Conservation (phyloP, 192 early-diverging fungal species). For the Linnemannia zychae region DNA sequence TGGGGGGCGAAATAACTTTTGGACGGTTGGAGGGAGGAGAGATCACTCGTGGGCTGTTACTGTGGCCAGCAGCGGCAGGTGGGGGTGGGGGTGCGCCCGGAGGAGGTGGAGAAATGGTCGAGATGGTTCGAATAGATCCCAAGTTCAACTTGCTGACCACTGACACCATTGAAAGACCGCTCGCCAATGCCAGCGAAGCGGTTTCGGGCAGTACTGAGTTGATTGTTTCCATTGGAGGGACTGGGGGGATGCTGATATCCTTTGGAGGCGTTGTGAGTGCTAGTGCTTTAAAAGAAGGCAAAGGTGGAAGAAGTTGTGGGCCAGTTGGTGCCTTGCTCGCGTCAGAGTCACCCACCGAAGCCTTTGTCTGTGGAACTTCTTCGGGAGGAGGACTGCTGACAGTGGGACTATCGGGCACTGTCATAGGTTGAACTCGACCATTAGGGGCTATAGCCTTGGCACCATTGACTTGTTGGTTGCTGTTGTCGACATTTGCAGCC, state of each 20-base stretch:
- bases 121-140: conserved; percentile 27
- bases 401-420: conserved; percentile 38
- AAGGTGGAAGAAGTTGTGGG: conserved; percentile 42
- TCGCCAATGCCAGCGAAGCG: conserved; percentile 39
- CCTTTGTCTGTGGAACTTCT: background rate
- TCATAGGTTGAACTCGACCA: conserved; percentile 3
- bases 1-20: conserved; percentile 34
- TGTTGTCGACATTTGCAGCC: background rate
- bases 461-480: background rate
- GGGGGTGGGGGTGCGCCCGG: conserved; percentile 46
- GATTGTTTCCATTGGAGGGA: conserved; percentile 9
- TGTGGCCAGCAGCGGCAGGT: conserved; percentile 8
- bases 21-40: conserved; percentile 31
- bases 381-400: background rate
- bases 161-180: conserved; percentile 29
- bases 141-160: conserved; percentile 32
- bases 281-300: conserved; percentile 45
- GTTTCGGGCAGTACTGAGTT: conserved; percentile 41
- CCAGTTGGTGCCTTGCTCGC: background rate
- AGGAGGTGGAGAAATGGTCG: conserved; percentile 44
- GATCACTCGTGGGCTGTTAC: conserved; percentile 26
- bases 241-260: conserved; percentile 17
- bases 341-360: background rate
- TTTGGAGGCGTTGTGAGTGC: conserved; percentile 45
- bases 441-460: conserved; percentile 14